Evolutionary conservation across 2,329 filamentous ascomycete species (phyloP).

Genomic region (Pezicula radicicola): DNA sequence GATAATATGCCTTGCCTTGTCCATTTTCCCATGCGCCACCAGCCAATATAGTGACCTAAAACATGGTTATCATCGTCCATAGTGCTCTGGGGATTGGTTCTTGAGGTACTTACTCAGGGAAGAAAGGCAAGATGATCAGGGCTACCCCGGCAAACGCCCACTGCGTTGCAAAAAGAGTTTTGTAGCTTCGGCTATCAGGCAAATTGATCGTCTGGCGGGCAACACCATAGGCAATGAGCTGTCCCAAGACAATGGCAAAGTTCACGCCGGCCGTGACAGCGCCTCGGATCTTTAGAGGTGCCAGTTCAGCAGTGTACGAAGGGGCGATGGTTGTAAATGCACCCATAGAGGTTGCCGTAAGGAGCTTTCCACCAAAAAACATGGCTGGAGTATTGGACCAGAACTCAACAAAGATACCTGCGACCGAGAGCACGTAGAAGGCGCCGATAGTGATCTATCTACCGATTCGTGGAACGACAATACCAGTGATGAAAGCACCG

Average conservation of each 20-base stretch:
- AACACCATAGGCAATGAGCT: constrained; percentile 54
- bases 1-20: not conserved
- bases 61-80: too few relatives aligned
- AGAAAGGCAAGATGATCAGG: constrained; percentile 41
- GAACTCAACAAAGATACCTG: constrained; percentile 30
- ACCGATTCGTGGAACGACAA: constrained; percentile 29
- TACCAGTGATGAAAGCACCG: constrained; percentile 30
- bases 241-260: constrained; percentile 46
- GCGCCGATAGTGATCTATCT: not conserved
- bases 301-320: constrained; percentile 39
- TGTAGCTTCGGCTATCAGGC: constrained; percentile 52
- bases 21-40: constrained; percentile 22
- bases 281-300: constrained; percentile 39
- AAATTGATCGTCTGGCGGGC: constrained; percentile 50
- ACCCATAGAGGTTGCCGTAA: constrained; percentile 41
- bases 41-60: constrained; percentile 37
- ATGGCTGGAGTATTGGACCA: constrained; percentile 17
- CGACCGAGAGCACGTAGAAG: constrained; percentile 17
- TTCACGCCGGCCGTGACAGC: constrained; percentile 45
- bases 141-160: constrained; percentile 46
- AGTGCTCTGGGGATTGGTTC: too few relatives aligned
- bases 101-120: constrained; percentile 28
- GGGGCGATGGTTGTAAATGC: constrained; percentile 47
- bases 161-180: constrained; percentile 48
- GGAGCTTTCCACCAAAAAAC: constrained; percentile 17